Base-by-base conservation (phyloP, 75 land plant species). In the Ceratopteris richardii region DNA sequence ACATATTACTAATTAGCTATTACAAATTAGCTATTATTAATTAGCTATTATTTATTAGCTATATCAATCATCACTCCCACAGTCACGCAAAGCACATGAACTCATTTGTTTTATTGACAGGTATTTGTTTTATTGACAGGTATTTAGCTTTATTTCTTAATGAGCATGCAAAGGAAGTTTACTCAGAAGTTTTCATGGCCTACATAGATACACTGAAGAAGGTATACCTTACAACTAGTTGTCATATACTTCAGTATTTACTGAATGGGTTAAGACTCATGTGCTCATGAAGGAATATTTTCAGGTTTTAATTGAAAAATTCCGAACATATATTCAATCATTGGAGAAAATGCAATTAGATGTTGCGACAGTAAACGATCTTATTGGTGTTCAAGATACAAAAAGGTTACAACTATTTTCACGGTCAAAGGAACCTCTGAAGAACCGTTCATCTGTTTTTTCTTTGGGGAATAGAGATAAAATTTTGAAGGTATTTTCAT, bases 131-230 rank as follows among this genome's bases (percentile, higher is more conserved):
- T 33, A 4, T 33, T 33, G 37, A 33, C 37, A 95, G 99, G 77
- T 95, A 84, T 82, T 61, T 78, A 51, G 67, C 90, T 53, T 54
- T 68, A 16, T 95, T 95, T 65, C 79, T 95, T 22, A 90, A 79
- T 63, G 93, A 87, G 37, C 97, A 95, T 77, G 92, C 97, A 21
- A 87, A 77, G 44, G 99, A 95, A 50, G 79, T 90, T 31, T 95
- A 87, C 61, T 60, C 29, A 47, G 99, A 95, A 69, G 84, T 95
- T 65, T 89, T 85, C 56, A 76, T 70, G 14, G 99, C 93, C 41
- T 95, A 95, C 66, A 68, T 95, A 57, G 99, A 95, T 57, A 95
- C 99, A 48, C 82, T 95, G 88, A 84, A 87, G 66, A 95, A 87
- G 99, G 99, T 95, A n/a, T n/a, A n/a, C 55, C n/a, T 52, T 26